These are phyloP conservation scores for Hysterangium stoloniferum DNA, from an alignment of 768 basidiomycete species.

Conservation along the genomic window DNA sequence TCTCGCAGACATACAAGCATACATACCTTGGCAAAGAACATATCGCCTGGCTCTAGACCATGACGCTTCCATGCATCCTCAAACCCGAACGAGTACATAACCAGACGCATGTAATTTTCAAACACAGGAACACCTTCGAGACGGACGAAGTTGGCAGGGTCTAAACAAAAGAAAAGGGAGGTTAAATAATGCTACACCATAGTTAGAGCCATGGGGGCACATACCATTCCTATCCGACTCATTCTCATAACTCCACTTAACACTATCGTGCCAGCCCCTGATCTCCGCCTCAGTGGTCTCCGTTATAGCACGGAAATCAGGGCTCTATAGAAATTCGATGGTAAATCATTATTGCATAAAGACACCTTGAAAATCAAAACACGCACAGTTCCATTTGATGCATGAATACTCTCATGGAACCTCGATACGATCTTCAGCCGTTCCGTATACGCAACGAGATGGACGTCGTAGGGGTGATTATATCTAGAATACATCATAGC, in stretches of 20 bases:
- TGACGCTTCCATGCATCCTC: slow-evolving; percentile 64
- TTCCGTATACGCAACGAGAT: slow-evolving; percentile 44
- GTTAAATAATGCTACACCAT: background rate
- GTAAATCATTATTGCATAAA: too few species aligned
- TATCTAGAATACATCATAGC: too few species aligned
- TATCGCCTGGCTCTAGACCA: slow-evolving; percentile 53
- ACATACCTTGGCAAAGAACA: slow-evolving; percentile 66
- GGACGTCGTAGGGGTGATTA: slow-evolving; percentile 23
- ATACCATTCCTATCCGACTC: background rate
- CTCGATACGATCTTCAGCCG: slow-evolving; percentile 41
- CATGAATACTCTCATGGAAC: slow-evolving; percentile 32
- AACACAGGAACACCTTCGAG: slow-evolving; percentile 7
- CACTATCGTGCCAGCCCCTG: slow-evolving; percentile 6
- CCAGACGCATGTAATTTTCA: slow-evolving; percentile 60
- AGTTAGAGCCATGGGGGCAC: background rate
- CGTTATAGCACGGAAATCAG: slow-evolving; percentile 64
- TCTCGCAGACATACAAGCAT: too few species aligned
- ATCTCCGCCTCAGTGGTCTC: slow-evolving; percentile 5
- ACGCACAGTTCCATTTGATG: too few species aligned
- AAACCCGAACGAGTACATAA: slow-evolving; percentile 84
- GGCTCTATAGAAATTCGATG: slow-evolving; percentile 45
- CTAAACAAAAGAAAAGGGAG: background rate
- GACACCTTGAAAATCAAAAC: too few species aligned
- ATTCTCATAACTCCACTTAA: slow-evolving; percentile 4
- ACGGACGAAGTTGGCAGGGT: slow-evolving; percentile 1